Evolutionary conservation across 164 flowering plant species (phyloP).

Genomic region (Tetracentron sinense): DNA sequence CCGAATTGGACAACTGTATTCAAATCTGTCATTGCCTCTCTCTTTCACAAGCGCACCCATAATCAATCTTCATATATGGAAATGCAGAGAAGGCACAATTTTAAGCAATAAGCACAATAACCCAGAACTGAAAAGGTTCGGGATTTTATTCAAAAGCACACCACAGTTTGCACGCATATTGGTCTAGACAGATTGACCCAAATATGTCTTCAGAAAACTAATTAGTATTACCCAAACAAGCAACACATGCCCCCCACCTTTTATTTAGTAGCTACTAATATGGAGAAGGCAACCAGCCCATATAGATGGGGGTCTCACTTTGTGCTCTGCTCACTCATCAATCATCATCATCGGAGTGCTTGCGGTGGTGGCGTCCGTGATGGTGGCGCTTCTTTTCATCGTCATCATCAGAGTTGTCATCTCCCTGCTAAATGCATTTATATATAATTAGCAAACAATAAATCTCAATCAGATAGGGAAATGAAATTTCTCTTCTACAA

Average conservation of each 20-base stretch:
- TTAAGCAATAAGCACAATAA: no score
- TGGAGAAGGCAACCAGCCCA: not conserved
- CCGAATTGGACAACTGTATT: no score
- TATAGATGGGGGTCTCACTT: not conserved
- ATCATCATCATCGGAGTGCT: slow-evolving; percentile 29
- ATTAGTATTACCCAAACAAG: not conserved
- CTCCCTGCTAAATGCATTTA: slow-evolving; percentile 19
- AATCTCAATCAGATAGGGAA: not conserved
- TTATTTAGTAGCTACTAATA: slow-evolving; percentile 8
- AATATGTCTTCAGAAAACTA: not conserved
- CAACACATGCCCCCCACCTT: not conserved
- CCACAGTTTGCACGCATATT: not conserved
- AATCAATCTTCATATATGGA: no score
- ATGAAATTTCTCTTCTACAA: no score
- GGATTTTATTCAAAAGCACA: slow-evolving; percentile 9
- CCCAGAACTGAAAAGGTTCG: no score
- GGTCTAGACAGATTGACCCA: not conserved
- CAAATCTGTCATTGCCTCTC: no score
- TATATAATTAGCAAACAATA: not conserved
- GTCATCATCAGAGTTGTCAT: slow-evolving; percentile 30
- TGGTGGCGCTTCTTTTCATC: slow-evolving; percentile 20
- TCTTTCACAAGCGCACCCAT: no score
- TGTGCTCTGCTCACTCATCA: slow-evolving; percentile 13
- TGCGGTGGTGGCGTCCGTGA: slow-evolving; percentile 25
- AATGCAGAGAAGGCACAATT: no score